These are phyloP conservation scores for Emydomyces testavorans DNA, from an alignment of 2,329 filamentous ascomycete genomes.

Conservation along the genomic window DNA sequence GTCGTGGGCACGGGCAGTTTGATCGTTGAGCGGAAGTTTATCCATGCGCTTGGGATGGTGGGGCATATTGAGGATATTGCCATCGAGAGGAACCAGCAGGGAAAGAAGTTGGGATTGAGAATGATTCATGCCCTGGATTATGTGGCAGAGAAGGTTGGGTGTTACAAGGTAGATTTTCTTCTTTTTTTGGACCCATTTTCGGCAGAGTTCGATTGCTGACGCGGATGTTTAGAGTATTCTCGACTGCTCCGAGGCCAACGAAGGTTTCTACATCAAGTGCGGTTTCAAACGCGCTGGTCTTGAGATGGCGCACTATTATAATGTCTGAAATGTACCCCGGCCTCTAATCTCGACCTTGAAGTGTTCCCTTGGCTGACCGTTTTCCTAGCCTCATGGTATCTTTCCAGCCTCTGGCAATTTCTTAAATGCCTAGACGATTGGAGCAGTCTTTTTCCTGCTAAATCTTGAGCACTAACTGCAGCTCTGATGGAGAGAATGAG, in stretches of 20 bases:
- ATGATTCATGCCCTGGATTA: constrained; percentile 90
- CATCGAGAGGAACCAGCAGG: constrained; percentile 87
- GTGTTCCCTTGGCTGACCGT: background rate
- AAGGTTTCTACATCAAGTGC: constrained; percentile 97
- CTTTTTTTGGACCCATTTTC: background rate
- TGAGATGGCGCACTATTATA: constrained; percentile 93
- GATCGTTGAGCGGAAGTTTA: constrained; percentile 77
- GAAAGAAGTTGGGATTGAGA: constrained; percentile 85
- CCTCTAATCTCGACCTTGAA: background rate
- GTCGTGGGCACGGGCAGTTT: constrained; percentile 87
- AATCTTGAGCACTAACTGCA: background rate
- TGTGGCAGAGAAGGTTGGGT: constrained; percentile 77
- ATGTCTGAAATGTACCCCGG: constrained; percentile 9
- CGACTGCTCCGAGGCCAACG: constrained; percentile 91
- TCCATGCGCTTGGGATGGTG: constrained; percentile 45
- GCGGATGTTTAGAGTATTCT: constrained; percentile 58
- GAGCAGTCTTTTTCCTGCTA: background rate
- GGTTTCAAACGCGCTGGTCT: constrained; percentile 84
- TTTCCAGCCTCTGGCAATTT: background rate
- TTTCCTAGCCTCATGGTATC: constrained; percentile 2
- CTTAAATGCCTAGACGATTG: background rate
- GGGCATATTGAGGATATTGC: constrained; percentile 98
- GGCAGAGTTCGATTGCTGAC: constrained; percentile 14
- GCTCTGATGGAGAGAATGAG: background rate
- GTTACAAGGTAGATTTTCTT: constrained; percentile 58